phyloP scores from a whole-genome alignment of 805 yeast species.

The Middelhovenomyces tepae region DNA sequence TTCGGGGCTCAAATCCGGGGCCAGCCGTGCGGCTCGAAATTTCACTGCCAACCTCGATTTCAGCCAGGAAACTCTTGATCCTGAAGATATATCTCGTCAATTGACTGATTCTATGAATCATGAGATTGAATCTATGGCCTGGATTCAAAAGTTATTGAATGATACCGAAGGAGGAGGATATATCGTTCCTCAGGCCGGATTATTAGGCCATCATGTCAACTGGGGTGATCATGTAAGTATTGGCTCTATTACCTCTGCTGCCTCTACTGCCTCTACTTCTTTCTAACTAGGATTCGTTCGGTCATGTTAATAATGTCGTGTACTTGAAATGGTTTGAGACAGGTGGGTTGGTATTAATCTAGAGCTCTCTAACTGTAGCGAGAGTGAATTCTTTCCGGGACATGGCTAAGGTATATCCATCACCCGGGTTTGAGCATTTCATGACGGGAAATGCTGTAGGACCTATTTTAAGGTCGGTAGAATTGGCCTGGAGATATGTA shows the following conservation, averaged over 20 bases:
- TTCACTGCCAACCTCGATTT: too few relatives aligned
- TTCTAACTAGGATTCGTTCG: conserved; percentile 19
- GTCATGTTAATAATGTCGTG: conserved; percentile 26
- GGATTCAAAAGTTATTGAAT: conserved; percentile 19
- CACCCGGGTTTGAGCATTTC: conserved; percentile 14
- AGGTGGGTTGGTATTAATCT: conserved; percentile 7
- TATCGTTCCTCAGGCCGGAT: conserved; percentile 13
- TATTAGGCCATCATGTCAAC: conserved; percentile 16
- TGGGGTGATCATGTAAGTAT: conserved; percentile 20
- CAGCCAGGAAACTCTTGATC: too few relatives aligned
- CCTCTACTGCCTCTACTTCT: background rate
- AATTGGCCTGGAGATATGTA: conserved; percentile 24
- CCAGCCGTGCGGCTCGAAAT: too few relatives aligned
- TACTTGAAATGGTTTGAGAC: conserved; percentile 28
- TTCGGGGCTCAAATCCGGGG: too few relatives aligned
- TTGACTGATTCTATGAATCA: too few relatives aligned
- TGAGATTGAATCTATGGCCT: conserved; percentile 6
- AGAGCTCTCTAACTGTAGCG: conserved; percentile 10
- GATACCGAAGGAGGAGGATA: conserved; percentile 20
- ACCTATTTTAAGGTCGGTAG: conserved; percentile 24
- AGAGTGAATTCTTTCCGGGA: conserved; percentile 21
- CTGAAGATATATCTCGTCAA: too few relatives aligned
- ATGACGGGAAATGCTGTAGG: conserved; percentile 21
- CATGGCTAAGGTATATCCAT: conserved; percentile 9
- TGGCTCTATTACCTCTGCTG: background rate